Base-by-base conservation (phyloP, 208 protist species). In the Leptomonas seymouri region DNA sequence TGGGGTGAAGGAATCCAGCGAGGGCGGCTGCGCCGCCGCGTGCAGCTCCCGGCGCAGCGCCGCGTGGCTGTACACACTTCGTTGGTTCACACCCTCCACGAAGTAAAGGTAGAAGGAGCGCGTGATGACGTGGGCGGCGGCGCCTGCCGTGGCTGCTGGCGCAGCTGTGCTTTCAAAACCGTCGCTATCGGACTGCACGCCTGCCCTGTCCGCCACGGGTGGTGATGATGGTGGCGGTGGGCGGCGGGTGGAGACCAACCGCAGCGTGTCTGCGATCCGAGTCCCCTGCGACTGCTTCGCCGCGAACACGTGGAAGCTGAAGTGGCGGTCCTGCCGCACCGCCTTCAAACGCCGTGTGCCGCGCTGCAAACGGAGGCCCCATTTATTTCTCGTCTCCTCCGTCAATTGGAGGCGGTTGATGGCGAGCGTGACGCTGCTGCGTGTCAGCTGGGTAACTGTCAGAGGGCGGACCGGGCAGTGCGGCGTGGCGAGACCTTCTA, bases 261-360 rank as follows among this genome's bases (percentile, higher is more conserved):
- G 75, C 51, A 94, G 67, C 25, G 81, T 86, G 62, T 94, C 86
- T 9, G 81, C 49, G 25, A 93, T 74, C 27, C 90, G 86, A 25
- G 84, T 77, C 9, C 80, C 86, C 41, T 93, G 85, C 15, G 76
- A 69, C 49, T 76, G 73, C 65, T 90, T 93, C 42, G 68, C 57
- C 5, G 85, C 80, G 45, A 85, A 95, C 14, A 95, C 90, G 60
- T 91, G 80, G 73, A 93, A 93, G 34, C 71, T 71, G 58, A 90
- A 95, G 39, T 67, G 31, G 15, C 74, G 45, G 74, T 93, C 84
- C 56, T 84, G 64, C 41, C 89, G 82, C 9, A 94, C 27, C 16
- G 65, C 60, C 45, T 81, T 79, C 20, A 94, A 66, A 14, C 86
- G 84, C 12, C 71, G 41, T 28, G 82, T 90, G 21, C 80, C 80